phyloP scores from a whole-genome alignment of 352 stramenopile genomes.

The Pythium phragmiticola region DNA sequence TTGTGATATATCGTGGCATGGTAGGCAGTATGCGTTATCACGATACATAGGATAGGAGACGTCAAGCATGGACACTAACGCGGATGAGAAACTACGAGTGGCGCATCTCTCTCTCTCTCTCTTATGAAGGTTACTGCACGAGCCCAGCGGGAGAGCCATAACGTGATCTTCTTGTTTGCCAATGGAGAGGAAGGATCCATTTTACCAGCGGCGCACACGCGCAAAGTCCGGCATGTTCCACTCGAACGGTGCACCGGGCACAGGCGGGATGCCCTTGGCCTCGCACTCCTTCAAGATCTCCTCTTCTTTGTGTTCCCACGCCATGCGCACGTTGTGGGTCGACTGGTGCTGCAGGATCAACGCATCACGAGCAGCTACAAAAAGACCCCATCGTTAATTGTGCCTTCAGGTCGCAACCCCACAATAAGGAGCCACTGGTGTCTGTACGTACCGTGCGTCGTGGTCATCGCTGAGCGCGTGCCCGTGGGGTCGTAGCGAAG shows the following conservation, averaged over 20 bases:
- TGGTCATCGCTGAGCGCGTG: constrained; percentile 85
- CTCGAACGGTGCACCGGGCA: constrained; percentile 63
- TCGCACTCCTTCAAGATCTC: constrained; percentile 74
- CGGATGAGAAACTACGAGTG: background rate
- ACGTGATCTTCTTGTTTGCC: background rate
- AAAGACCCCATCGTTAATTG: background rate
- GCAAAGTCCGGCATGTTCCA: constrained; percentile 69
- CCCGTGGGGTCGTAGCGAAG: constrained; percentile 80
- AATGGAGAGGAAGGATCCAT: background rate
- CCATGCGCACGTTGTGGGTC: constrained; percentile 81
- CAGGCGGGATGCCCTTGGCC: constrained; percentile 70
- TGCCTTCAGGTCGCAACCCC: background rate
- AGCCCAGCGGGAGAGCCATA: background rate
- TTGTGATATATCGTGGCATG: background rate
- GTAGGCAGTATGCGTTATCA: background rate
- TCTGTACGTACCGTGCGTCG: constrained; percentile 53
- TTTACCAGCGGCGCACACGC: constrained; percentile 70
- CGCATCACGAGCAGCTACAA: constrained; percentile 59
- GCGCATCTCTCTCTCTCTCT: background rate
- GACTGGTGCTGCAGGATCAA: constrained; percentile 65
- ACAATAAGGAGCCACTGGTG: background rate
- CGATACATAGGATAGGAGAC: background rate
- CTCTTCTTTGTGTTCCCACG: constrained; percentile 74
- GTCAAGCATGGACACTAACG: background rate
- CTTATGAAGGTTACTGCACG: background rate